These are phyloP conservation scores for Cnidoscolus chayamansa DNA, from an alignment of 441 rosid genomes.

Conservation along the genomic window DNA sequence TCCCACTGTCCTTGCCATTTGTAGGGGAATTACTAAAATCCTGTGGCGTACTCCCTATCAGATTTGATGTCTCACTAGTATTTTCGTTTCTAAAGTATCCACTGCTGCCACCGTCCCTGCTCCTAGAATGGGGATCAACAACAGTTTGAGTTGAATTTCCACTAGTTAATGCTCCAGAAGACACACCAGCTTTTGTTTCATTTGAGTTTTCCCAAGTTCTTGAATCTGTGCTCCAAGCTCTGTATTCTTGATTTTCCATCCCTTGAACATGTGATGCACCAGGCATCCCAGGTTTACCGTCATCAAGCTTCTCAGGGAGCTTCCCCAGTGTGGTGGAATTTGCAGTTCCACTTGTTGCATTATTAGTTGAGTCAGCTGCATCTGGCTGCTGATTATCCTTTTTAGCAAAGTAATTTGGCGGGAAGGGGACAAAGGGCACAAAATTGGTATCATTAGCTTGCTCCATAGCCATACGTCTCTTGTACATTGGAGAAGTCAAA, in stretches of 20 bases:
- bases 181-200: conserved; percentile 14
- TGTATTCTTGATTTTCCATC: conserved; percentile 21
- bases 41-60: conserved; percentile 15
- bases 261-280: conserved; percentile 17
- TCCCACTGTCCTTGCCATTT: conserved; percentile 16
- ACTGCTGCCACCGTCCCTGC: conserved; percentile 7
- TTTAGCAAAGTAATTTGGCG: conserved; percentile 66
- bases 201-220: conserved; percentile 16
- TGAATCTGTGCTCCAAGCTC: conserved; percentile 26
- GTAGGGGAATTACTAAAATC: conserved; percentile 16
- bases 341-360: conserved; percentile 28
- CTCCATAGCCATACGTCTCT: conserved; percentile 50
- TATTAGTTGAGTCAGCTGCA: conserved; percentile 24
- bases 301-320: conserved; percentile 23
- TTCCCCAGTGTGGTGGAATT: conserved; percentile 30
- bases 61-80: conserved; percentile 12
- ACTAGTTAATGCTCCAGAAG: conserved; percentile 1
- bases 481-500: conserved; percentile 62
- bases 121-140: conserved; percentile 6
- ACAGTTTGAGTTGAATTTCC: conserved; percentile 13
- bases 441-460: conserved; percentile 50
- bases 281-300: conserved; percentile 13
- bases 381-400: conserved; percentile 40
- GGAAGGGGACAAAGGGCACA: conserved; percentile 82
- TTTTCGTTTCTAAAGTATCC: conserved; percentile 13